These are phyloP conservation scores for Strobilomyces echinocephalus DNA, from an alignment of 768 basidiomycete species.

Conservation along the genomic window DNA sequence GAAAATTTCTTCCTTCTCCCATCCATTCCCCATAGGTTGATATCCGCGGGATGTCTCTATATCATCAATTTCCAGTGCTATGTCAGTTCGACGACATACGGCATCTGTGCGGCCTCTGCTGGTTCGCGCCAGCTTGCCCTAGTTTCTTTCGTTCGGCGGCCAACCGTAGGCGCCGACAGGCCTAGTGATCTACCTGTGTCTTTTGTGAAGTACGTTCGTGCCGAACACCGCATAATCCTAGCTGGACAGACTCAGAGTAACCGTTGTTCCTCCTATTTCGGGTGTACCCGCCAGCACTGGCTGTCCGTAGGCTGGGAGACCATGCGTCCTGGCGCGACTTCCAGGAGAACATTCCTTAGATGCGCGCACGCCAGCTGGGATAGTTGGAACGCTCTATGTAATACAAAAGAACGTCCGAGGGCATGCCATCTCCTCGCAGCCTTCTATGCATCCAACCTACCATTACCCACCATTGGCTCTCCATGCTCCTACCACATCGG, in stretches of 20 bases:
- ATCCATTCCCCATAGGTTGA: background rate
- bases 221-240: background rate
- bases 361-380: background rate
- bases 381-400: constrained; percentile 4
- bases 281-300: background rate
- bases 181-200: too few relatives aligned
- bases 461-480: background rate
- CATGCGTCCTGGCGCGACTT: background rate
- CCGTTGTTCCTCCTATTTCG: background rate
- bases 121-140: background rate
- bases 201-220: background rate
- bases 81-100: background rate
- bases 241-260: background rate
- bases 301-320: background rate
- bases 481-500: background rate
- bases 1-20: background rate
- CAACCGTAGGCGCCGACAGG: background rate
- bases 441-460: background rate
- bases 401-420: background rate
- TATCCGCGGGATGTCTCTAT: background rate
- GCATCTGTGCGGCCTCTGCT: background rate
- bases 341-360: constrained; percentile 1
- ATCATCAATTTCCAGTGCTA: background rate
- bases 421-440: background rate
- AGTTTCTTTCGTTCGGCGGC: background rate